Conservation (phyloP, 2,329 filamentous ascomycete genomes). For the Diplodia scrobiculata region DNA sequence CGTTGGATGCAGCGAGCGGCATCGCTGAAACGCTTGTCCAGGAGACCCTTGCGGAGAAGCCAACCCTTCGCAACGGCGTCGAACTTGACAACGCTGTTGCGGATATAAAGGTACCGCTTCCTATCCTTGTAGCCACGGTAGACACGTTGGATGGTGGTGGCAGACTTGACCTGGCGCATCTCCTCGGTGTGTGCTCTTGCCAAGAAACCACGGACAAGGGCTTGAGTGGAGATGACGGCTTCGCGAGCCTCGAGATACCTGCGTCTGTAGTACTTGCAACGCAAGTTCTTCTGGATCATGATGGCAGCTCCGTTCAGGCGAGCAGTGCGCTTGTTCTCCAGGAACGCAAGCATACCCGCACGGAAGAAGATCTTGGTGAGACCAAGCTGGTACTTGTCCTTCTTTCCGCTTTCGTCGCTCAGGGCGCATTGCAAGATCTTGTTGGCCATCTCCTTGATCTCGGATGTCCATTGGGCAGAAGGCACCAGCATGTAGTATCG, state of each 20-base stretch:
- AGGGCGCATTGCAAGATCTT: slow-evolving; percentile 87
- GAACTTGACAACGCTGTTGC: slow-evolving; percentile 81
- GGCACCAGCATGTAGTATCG: slow-evolving; percentile 98
- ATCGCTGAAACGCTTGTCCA: slow-evolving; percentile 91
- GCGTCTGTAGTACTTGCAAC: slow-evolving; percentile 90
- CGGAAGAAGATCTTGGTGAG: slow-evolving; percentile 99
- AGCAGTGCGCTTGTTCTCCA: slow-evolving; percentile 89
- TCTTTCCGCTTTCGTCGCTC: slow-evolving; percentile 53
- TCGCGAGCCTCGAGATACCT: slow-evolving; percentile 85
- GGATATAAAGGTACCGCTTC: slow-evolving; percentile 74
- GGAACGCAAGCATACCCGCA: slow-evolving; percentile 95
- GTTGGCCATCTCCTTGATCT: slow-evolving; percentile 92
- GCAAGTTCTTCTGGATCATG: slow-evolving; percentile 98
- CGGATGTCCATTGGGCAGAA: slow-evolving; percentile 85
- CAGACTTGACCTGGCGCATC: slow-evolving; percentile 78
- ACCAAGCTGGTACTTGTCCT: slow-evolving; percentile 94
- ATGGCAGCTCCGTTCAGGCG: slow-evolving; percentile 91
- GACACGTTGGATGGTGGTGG: slow-evolving; percentile 90
- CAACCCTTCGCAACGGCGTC: slow-evolving; percentile 91
- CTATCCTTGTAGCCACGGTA: slow-evolving; percentile 93
- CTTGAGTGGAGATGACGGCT: slow-evolving; percentile 78
- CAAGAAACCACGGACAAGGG: slow-evolving; percentile 73
- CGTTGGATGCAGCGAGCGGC: slow-evolving; percentile 89
- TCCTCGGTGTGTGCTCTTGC: slow-evolving; percentile 78
- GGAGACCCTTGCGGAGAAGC: slow-evolving; percentile 83